Percentiles rank a stretch among this genome's conserved stretches.
Evolutionary conservation across 768 basidiomycete species (phyloP).

Genomic region (Pulveroboletus sp.): DNA sequence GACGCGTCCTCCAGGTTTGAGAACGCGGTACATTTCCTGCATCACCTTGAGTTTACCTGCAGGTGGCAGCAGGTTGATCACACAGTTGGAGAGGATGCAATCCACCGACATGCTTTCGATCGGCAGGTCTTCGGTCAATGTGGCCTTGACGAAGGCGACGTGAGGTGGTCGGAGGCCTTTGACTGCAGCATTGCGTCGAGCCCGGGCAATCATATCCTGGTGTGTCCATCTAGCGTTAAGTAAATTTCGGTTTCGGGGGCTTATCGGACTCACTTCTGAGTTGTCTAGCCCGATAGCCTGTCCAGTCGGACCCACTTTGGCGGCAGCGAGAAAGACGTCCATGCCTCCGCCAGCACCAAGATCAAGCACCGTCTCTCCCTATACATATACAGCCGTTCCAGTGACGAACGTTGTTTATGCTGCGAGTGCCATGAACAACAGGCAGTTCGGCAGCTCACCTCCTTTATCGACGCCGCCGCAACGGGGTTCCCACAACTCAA

Average conservation of each 20-base stretch:
- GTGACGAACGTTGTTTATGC: background rate
- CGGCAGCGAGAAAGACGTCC: constrained; percentile 51
- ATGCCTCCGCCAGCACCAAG: constrained; percentile 55
- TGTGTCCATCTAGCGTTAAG: background rate
- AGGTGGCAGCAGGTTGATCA: constrained; percentile 45
- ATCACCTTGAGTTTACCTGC: constrained; percentile 40
- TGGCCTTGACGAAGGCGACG: constrained; percentile 44
- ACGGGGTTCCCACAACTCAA: constrained; percentile 53
- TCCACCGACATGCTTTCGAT: constrained; percentile 46
- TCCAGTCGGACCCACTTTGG: constrained; percentile 45
- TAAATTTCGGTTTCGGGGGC: background rate
- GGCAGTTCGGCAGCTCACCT: constrained; percentile 27
- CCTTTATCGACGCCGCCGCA: constrained; percentile 40
- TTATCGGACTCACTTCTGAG: constrained; percentile 35
- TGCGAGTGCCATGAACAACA: background rate
- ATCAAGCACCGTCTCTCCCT: constrained; percentile 56
- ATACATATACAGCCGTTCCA: background rate
- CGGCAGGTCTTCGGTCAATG: constrained; percentile 42
- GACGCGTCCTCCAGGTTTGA: constrained; percentile 55
- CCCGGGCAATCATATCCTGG: constrained; percentile 49
- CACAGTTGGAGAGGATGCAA: constrained; percentile 55
- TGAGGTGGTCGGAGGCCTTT: constrained; percentile 42
- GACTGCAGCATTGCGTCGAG: constrained; percentile 41
- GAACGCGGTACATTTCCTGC: constrained; percentile 44
- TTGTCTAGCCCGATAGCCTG: constrained; percentile 52